phyloP scores from a whole-genome alignment of 2,329 filamentous ascomycete species.

The Trichoderma breve region DNA sequence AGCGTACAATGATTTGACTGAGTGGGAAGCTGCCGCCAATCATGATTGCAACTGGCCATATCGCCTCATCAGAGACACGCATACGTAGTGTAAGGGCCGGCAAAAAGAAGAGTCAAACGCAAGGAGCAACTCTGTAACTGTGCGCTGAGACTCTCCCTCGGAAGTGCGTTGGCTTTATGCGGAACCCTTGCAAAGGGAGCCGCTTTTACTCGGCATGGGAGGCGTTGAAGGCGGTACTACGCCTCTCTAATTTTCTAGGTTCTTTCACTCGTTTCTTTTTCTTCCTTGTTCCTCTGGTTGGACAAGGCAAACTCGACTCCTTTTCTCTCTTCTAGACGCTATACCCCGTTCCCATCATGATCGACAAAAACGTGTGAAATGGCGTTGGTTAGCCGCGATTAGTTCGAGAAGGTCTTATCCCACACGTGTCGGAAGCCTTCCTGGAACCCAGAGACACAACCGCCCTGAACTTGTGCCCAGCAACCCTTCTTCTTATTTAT shows the following conservation, averaged over 20 bases:
- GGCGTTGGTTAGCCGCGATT: neutral
- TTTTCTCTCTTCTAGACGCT: neutral
- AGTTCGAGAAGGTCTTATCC: conserved; percentile 5
- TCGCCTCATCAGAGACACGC: neutral
- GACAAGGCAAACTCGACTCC: neutral
- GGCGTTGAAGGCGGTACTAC: neutral
- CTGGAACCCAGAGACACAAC: conserved; percentile 1
- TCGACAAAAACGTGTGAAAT: conserved; percentile 11
- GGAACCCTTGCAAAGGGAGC: conserved; percentile 8
- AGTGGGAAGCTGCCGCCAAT: neutral
- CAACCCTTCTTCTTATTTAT: conserved; percentile 12
- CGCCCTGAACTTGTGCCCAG: neutral
- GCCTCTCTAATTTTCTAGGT: neutral
- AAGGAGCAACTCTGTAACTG: conserved; percentile 9
- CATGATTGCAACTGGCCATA: neutral
- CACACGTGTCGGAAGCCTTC: conserved; percentile 15
- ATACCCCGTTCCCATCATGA: conserved; percentile 15
- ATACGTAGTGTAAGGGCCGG: neutral
- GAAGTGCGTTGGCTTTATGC: neutral
- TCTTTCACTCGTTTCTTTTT: neutral
- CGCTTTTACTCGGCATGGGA: conserved; percentile 3
- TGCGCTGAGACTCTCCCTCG: conserved; percentile 1
- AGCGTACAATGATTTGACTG: neutral
- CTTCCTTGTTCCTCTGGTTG: neutral
- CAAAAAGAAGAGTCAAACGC: neutral